Base-by-base conservation (phyloP, 2,329 filamentous ascomycete species). In the Penicillium glabrum region DNA sequence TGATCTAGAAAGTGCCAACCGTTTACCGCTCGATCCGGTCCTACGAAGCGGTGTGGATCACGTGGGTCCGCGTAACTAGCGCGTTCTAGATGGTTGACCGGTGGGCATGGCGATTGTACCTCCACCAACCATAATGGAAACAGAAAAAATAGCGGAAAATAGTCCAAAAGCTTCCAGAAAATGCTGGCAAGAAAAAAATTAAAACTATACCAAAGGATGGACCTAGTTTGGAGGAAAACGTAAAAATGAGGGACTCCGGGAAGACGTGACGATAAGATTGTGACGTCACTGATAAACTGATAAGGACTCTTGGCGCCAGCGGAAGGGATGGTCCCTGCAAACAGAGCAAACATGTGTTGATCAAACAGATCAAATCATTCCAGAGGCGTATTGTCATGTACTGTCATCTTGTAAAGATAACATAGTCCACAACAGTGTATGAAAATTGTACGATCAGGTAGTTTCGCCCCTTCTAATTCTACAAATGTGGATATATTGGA, bases 1-100 rank as follows among this genome's bases (percentile, higher is more conserved):
- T 60, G 64, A 64, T 55, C 57, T 54, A 61, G 47, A 59, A 53
- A 57, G 46, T 58, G 62, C 56, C 57, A 61, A 61, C 58, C 53
- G 53, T 58, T 61, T 62, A 66, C 64, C 64, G 63, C 64, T 65
- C 54, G 50, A 59, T 60, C 59, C 64, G 59, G 57, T 21, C 29
- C 50, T 31, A 26, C 19, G 35, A 47, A 58, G 60, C 62, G 63
- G 64, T 66, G 58, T 63, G 51, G 56, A 47, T 67, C 64, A 67
- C 64, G 64, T 67, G 64, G 57, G 54, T n/a, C 57, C 63, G 64
- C 56, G 64, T 65, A 21, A 54, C 50, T 57, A 59, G 58, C 64
- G 64, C 64, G 64, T 67, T 48, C 19, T 47, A 57, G 46, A 56
- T 55, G 46, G 53, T 54, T 56, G 43, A 33, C 31, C 44, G 10